Percentiles rank a stretch among this genome's conserved stretches.
Evolutionary conservation across 202 grass and related monocot genomes (phyloP).

Genomic region (Digitaria exilis): DNA sequence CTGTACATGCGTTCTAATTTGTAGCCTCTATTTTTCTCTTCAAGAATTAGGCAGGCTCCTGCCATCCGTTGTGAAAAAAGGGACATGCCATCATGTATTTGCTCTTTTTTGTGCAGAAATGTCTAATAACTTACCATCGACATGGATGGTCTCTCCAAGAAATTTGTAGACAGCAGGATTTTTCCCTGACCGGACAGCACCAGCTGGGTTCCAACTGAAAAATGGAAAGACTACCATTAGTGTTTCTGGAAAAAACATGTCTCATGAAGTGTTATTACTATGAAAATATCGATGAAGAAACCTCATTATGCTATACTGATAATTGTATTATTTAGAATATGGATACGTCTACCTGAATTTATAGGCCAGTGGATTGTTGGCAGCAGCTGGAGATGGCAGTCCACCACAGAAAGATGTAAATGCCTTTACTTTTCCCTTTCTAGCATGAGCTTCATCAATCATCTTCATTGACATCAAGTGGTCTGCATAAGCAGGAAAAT

Average conservation of each 20-base stretch:
- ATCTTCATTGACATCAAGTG: conserved; percentile 99
- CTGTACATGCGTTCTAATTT: background rate
- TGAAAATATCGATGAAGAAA: background rate
- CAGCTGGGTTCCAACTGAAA: conserved; percentile 92
- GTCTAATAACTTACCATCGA: conserved; percentile 63
- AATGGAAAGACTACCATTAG: conserved; percentile 24
- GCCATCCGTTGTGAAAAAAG: background rate
- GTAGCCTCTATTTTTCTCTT: background rate
- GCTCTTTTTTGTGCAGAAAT: conserved; percentile 15
- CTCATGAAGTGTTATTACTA: background rate
- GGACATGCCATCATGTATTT: background rate
- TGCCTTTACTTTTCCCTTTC: conserved; percentile 75
- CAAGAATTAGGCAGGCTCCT: background rate
- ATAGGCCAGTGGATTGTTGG: conserved; percentile 91
- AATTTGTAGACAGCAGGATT: conserved; percentile 88
- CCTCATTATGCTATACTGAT: background rate
- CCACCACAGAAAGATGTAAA: conserved; percentile 97
- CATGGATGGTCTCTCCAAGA: conserved; percentile 66
- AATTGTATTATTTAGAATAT: conserved; percentile 25
- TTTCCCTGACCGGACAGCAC: conserved; percentile 69
- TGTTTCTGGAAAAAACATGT: conserved; percentile 21
- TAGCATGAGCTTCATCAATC: conserved; percentile 83
- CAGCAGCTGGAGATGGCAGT: conserved; percentile 87
- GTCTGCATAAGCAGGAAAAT: conserved; percentile 51
- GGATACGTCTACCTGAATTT: conserved; percentile 77